A percentile compares a stretch with the other conserved stretches of the same genome.
phyloP scores from a whole-genome alignment of 164 flowering plant genomes.

The Houttuynia cordata region DNA sequence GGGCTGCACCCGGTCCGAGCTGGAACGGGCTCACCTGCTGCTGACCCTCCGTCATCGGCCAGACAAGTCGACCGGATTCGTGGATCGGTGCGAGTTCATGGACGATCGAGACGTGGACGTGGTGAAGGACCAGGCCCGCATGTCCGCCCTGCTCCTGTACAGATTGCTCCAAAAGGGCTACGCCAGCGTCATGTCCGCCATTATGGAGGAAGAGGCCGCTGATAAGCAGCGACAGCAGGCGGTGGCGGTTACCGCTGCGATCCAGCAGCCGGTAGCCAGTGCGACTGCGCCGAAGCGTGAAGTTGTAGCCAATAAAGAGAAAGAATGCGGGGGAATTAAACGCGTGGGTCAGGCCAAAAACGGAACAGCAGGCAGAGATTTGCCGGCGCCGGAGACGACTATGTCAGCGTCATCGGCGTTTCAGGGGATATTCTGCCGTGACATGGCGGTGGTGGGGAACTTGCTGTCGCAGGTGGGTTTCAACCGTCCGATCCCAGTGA shows the following conservation, averaged over 20 bases:
- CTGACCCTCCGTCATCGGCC: slow-evolving; percentile 68
- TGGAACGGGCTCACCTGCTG: slow-evolving; percentile 71
- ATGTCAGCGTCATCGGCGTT: slow-evolving; percentile 12
- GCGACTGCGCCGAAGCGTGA: slow-evolving; percentile 1
- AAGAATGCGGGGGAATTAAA: neutral
- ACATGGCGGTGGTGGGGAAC: slow-evolving; percentile 61
- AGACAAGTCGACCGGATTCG: slow-evolving; percentile 46
- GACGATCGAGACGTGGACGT: slow-evolving; percentile 64
- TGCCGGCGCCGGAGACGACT: neutral
- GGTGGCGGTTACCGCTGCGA: slow-evolving; percentile 29
- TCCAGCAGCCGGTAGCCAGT: slow-evolving; percentile 6
- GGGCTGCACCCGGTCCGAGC: slow-evolving; percentile 80
- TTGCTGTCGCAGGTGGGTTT: slow-evolving; percentile 64
- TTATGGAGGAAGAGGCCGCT: slow-evolving; percentile 64
- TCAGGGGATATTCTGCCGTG: slow-evolving; percentile 89
- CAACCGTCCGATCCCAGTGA: slow-evolving; percentile 57
- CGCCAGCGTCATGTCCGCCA: slow-evolving; percentile 35
- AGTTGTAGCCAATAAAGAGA: neutral
- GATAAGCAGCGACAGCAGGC: slow-evolving; percentile 55
- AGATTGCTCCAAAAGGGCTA: slow-evolving; percentile 82
- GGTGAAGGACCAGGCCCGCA: slow-evolving; percentile 57
- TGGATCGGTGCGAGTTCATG: slow-evolving; percentile 68
- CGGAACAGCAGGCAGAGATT: slow-evolving; percentile 7
- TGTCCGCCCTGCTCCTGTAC: slow-evolving; percentile 72
- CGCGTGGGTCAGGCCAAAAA: neutral